Base-by-base conservation (phyloP, 176 grass and related monocot genomes). In the Cenchrus fungigraminus region DNA sequence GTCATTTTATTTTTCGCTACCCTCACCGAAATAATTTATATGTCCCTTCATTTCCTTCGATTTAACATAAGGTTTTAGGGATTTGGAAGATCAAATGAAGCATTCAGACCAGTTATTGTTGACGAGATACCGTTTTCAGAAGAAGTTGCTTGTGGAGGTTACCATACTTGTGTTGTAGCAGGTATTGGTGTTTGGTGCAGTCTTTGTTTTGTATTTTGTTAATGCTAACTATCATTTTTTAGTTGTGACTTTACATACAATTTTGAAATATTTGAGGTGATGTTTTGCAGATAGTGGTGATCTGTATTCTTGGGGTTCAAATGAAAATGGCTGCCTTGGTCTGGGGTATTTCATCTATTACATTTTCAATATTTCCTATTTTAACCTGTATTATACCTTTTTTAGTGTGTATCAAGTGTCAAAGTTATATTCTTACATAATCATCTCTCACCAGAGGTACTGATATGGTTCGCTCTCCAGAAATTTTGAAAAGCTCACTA, bases 321-420 rank as follows among this genome's bases (percentile, higher is more conserved):
- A 98, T 87, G 96, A 98, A 91, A 98, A 98, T 86, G 93, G 96
- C 44, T 98, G 93, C 83, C 91, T 98, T 89, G 96, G 96, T 77
- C 89, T 95, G 85, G 96, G 96, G 96, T 98, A 94, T 70, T 84
- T 72, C 72, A 75, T 86, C 78, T 81, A 71, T 73, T 89, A 75
- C 62, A 64, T 60, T 66, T 47, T 83, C 9, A 19, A 78, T 11
- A 92, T 52, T 84, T 25, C 8, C 12, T 58, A 72, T 47, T 81
- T 83, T 53, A 58, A 37, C 16, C 79, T 69, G 4, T 86, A 32
- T 86, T 44, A 6, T 66, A 53, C n/a, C 11, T 87, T 37, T 77
- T 78, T 37, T 29, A 63, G 47, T 64, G 31, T 68, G 19, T 22
- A 49, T 62, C 22, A 49, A 71, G 40, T 37, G 13, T 12, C 54